phyloP scores from a whole-genome alignment of 805 yeast genomes.

The Saccharomyces jurei region DNA sequence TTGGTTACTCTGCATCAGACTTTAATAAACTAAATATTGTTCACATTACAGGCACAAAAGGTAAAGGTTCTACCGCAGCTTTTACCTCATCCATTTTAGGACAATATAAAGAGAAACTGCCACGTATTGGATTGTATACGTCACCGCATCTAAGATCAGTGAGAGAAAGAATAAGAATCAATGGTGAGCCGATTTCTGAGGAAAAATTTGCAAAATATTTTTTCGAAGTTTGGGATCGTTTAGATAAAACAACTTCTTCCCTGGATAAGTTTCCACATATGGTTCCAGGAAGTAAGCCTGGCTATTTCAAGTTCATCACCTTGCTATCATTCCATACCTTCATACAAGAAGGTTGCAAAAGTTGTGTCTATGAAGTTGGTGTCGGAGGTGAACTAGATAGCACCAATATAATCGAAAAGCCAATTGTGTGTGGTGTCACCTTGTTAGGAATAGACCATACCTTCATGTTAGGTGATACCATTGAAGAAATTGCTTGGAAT shows the following conservation, averaged over 20 bases:
- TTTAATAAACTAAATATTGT: slow-evolving; percentile 69
- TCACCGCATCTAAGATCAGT: slow-evolving; percentile 94
- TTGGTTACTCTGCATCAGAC: slow-evolving; percentile 59
- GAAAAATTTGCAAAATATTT: slow-evolving; percentile 78
- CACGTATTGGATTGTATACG: slow-evolving; percentile 83
- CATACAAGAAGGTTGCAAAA: slow-evolving; percentile 77
- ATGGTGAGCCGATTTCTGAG: slow-evolving; percentile 80
- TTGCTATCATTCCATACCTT: slow-evolving; percentile 86
- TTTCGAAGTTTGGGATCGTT: slow-evolving; percentile 86
- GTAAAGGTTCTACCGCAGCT: slow-evolving; percentile 97
- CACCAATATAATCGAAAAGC: slow-evolving; percentile 76
- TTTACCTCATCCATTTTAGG: slow-evolving; percentile 73
- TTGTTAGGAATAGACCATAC: slow-evolving; percentile 91
- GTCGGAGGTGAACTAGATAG: slow-evolving; percentile 97
- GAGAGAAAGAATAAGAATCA: slow-evolving; percentile 80
- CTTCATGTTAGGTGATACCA: slow-evolving; percentile 73
- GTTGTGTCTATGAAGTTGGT: slow-evolving; percentile 95
- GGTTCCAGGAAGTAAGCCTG: slow-evolving; percentile 70
- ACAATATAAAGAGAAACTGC: slow-evolving; percentile 42
- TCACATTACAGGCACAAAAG: slow-evolving; percentile 96
- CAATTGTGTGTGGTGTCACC: slow-evolving; percentile 79
- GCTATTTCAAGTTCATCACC: slow-evolving; percentile 87
- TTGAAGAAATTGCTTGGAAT: slow-evolving; percentile 90
- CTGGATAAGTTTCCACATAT: slow-evolving; percentile 60
- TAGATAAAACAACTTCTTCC: slow-evolving; percentile 47